Conservation (phyloP, 2,329 filamentous ascomycete genomes). For the Elsinoe arachidis region DNA sequence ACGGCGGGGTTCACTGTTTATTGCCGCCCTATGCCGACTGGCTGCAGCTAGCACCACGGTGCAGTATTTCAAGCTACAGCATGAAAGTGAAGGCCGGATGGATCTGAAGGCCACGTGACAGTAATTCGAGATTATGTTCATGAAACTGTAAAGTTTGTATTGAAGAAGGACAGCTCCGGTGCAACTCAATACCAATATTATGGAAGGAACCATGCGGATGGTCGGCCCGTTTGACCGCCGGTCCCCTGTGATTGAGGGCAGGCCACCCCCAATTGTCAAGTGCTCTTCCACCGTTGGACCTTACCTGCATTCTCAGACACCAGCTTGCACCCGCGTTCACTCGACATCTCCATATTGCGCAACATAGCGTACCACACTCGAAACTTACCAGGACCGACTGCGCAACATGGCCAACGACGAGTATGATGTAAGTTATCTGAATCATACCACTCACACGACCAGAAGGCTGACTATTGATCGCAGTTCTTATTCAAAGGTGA, state of each 20-base stretch:
- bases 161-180: too few relatives aligned
- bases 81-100: too few relatives aligned
- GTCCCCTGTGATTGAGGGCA: too few relatives aligned
- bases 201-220: too few relatives aligned
- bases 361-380: neutral
- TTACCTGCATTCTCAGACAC: neutral
- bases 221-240: too few relatives aligned
- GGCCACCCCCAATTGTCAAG: neutral
- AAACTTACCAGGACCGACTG: neutral
- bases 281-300: neutral
- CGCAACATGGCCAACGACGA: conserved; percentile 96
- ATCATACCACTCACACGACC: conserved; percentile 16
- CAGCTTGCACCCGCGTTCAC: conserved; percentile 3
- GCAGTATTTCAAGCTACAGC: neutral
- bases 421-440: conserved; percentile 75
- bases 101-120: too few relatives aligned
- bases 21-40: too few relatives aligned
- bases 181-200: too few relatives aligned
- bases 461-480: conserved; percentile 29
- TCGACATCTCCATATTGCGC: conserved; percentile 1
- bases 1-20: too few relatives aligned
- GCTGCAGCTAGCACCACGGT: too few relatives aligned
- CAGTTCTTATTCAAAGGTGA: conserved; percentile 99
- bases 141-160: too few relatives aligned
- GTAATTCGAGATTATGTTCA: too few relatives aligned